Conservation (phyloP, 495 filamentous ascomycete genomes). For the Penicillium lividum region DNA sequence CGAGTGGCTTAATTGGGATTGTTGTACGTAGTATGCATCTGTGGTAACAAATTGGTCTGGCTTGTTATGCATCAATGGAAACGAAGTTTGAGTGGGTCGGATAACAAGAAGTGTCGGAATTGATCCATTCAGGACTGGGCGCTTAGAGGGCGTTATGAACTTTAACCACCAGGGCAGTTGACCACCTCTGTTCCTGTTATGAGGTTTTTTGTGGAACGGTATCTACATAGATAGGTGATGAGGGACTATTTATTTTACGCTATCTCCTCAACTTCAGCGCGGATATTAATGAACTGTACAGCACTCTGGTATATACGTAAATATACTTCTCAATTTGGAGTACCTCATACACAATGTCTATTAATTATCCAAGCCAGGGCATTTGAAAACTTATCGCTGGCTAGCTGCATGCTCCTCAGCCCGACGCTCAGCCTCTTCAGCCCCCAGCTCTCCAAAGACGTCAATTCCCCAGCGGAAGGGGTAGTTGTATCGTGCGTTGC, state of each 20-base stretch:
- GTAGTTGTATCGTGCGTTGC: slow-evolving; percentile 51
- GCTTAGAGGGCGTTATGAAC: background rate
- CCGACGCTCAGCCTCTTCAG: slow-evolving; percentile 45
- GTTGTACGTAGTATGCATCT: too few relatives aligned
- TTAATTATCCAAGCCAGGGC: too few relatives aligned
- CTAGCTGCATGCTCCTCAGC: slow-evolving; percentile 46
- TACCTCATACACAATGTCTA: background rate
- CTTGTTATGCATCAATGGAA: background rate
- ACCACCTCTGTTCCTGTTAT: too few relatives aligned
- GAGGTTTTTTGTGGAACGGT: too few relatives aligned
- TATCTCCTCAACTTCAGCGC: too few relatives aligned
- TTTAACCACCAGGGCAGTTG: too few relatives aligned
- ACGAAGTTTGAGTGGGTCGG: background rate
- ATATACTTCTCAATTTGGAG: background rate
- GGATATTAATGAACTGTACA: too few relatives aligned
- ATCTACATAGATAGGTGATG: too few relatives aligned
- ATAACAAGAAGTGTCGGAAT: background rate
- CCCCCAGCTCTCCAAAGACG: slow-evolving; percentile 50
- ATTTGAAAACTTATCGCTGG: slow-evolving; percentile 23
- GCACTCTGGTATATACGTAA: too few relatives aligned
- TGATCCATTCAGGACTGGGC: background rate
- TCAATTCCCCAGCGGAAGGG: slow-evolving; percentile 52
- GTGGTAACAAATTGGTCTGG: background rate
- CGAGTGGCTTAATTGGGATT: background rate
- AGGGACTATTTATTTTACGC: too few relatives aligned